Percentiles rank a stretch among this genome's conserved stretches.
phyloP scores from a whole-genome alignment of 306 rosid genomes.

The Gastrolobium villosum region DNA sequence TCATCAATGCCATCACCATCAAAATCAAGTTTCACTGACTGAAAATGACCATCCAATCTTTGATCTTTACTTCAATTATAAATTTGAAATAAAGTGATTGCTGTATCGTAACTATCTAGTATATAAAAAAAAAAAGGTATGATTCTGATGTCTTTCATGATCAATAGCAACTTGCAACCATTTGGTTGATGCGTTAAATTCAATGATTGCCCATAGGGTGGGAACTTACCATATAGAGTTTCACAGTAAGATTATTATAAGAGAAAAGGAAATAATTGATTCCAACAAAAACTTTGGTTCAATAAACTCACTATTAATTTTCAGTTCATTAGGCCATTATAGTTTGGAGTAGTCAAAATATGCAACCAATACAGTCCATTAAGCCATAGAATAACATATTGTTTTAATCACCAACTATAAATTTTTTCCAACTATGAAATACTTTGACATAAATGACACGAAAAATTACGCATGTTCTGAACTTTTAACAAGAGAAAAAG shows the following conservation, averaged over 20 bases:
- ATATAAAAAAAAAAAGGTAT: constrained; percentile 30
- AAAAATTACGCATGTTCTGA: background rate
- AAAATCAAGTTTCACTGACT: constrained; percentile 41
- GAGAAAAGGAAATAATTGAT: background rate
- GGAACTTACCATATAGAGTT: background rate
- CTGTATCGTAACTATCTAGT: constrained; percentile 26
- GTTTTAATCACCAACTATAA: background rate
- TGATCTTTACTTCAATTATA: constrained; percentile 45
- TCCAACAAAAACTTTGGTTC: background rate
- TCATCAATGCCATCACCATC: constrained; percentile 51
- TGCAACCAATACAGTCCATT: constrained; percentile 17
- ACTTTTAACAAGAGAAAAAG: background rate
- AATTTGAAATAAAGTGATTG: constrained; percentile 35
- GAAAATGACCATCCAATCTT: constrained; percentile 46
- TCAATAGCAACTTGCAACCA: constrained; percentile 41
- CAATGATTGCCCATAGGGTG: constrained; percentile 32
- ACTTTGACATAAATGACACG: background rate
- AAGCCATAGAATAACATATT: background rate
- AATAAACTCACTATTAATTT: constrained; percentile 1
- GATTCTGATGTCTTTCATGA: constrained; percentile 26
- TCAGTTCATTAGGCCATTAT: background rate
- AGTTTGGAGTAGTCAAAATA: background rate
- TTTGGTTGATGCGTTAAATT: constrained; percentile 24
- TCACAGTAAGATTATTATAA: background rate
- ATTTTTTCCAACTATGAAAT: constrained; percentile 3